Conservation (phyloP, 1,284 basidiomycete species). For the Mycosarcoma maydis region DNA sequence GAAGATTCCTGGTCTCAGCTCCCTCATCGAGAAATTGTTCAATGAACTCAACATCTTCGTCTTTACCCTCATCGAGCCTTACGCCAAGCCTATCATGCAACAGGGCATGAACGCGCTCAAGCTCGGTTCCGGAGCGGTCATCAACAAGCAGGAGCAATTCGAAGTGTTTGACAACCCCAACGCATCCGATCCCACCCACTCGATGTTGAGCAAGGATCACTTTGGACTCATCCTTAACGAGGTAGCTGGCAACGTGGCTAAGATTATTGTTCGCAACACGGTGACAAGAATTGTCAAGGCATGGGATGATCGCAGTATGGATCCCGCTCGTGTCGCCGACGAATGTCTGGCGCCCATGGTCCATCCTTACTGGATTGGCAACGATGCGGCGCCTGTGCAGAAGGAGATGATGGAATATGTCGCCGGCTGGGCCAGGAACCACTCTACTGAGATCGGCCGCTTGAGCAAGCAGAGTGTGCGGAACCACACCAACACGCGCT, state of each 20-base stretch:
- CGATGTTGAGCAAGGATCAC: slow-evolving; percentile 66
- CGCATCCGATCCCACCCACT: slow-evolving; percentile 66
- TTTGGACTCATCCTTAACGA: slow-evolving; percentile 67
- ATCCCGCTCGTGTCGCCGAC: slow-evolving; percentile 49
- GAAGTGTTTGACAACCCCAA: slow-evolving; percentile 69
- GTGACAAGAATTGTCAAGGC: slow-evolving; percentile 79
- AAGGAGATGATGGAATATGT: slow-evolving; percentile 61
- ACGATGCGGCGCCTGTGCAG: slow-evolving; percentile 40
- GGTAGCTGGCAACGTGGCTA: slow-evolving; percentile 67
- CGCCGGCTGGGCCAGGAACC: slow-evolving; percentile 51
- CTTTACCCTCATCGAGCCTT: slow-evolving; percentile 67
- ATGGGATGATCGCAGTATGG: slow-evolving; percentile 71
- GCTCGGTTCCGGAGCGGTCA: slow-evolving; percentile 62
- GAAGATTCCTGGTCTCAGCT: slow-evolving; percentile 71
- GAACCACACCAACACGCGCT: slow-evolving; percentile 58
- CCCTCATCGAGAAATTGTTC: slow-evolving; percentile 82
- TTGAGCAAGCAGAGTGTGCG: slow-evolving; percentile 51
- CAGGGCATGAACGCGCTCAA: slow-evolving; percentile 64
- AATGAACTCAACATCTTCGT: slow-evolving; percentile 70
- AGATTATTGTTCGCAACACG: slow-evolving; percentile 71
- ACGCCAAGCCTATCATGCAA: slow-evolving; percentile 64
- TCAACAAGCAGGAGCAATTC: slow-evolving; percentile 59
- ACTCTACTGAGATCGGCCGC: slow-evolving; percentile 48
- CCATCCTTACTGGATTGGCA: slow-evolving; percentile 57
- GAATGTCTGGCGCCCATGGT: slow-evolving; percentile 60